These are phyloP conservation scores for Musa troglodytarum DNA, from an alignment of 176 grass and related monocot species.

Conservation along the genomic window DNA sequence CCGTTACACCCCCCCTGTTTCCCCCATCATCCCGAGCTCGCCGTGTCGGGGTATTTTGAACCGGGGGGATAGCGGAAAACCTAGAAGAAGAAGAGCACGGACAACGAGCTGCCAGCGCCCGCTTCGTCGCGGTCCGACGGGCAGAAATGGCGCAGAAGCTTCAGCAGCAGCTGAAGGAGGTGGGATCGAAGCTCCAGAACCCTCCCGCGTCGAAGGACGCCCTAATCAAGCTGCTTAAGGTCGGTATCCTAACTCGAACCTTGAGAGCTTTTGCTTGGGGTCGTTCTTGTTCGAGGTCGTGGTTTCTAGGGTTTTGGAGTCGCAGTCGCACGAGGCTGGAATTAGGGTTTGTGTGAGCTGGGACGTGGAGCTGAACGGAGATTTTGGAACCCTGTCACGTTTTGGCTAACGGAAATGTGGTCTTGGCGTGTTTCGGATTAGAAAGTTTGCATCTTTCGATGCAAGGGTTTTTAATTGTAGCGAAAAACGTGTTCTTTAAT, in stretches of 20 bases:
- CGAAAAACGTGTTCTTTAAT: background rate
- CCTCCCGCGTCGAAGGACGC: slow-evolving; percentile 36
- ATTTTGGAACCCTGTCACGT: background rate
- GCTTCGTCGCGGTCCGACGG: background rate
- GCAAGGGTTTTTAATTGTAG: background rate
- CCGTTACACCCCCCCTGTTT: background rate
- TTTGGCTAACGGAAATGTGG: background rate
- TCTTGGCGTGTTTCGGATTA: background rate
- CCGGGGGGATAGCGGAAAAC: background rate
- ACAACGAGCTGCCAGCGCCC: background rate
- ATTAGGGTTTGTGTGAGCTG: slow-evolving; percentile 10
- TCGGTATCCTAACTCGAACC: slow-evolving; percentile 8
- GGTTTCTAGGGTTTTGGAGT: background rate
- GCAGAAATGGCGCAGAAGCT: slow-evolving; percentile 33
- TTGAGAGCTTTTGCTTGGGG: background rate
- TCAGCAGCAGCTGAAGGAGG: slow-evolving; percentile 66
- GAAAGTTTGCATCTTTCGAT: background rate
- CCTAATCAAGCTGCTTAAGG: slow-evolving; percentile 73
- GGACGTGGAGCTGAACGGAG: slow-evolving; percentile 26
- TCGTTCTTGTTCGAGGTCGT: background rate
- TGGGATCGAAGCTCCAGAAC: slow-evolving; percentile 72
- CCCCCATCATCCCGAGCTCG: background rate
- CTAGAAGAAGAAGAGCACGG: background rate
- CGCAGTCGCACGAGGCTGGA: slow-evolving; percentile 11
- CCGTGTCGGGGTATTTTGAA: background rate